Conservation (phyloP, 1,284 basidiomycete genomes). For the Bondarzewia mesenterica region DNA sequence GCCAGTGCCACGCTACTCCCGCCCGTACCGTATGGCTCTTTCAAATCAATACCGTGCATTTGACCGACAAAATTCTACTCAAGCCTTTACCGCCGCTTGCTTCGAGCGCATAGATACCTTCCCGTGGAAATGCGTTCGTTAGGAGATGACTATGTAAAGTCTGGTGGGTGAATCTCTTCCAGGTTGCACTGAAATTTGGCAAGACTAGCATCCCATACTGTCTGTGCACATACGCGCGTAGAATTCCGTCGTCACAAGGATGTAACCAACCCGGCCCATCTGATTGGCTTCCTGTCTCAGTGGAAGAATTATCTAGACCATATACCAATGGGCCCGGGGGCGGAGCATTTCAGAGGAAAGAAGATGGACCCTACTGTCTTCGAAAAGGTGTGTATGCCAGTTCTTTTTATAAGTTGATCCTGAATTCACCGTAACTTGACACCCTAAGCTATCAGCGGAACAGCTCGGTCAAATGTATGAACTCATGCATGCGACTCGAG, state of each 20-base stretch:
- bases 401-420: constrained; percentile 1
- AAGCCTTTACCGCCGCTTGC: constrained; percentile 75
- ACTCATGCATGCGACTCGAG: constrained; percentile 84
- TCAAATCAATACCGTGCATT: not conserved
- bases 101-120: constrained; percentile 72
- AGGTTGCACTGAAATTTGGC: too few relatives aligned
- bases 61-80: not conserved
- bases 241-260: constrained; percentile 79
- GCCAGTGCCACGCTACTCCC: constrained; percentile 71
- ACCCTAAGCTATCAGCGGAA: constrained; percentile 73
- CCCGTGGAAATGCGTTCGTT: constrained; percentile 78
- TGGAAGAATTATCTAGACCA: constrained; percentile 89
- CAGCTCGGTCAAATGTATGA: constrained; percentile 90
- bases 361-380: constrained; percentile 69
- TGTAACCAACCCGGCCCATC: constrained; percentile 79
- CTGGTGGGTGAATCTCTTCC: constrained; percentile 41
- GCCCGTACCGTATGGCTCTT: constrained; percentile 62
- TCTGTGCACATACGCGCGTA: constrained; percentile 19
- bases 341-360: constrained; percentile 51
- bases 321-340: constrained; percentile 39
- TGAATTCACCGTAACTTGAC: not conserved
- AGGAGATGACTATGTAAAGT: constrained; percentile 85
- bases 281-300: constrained; percentile 88
- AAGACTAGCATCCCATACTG: not conserved
- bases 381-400: constrained; percentile 58